Percentiles rank a stretch among this genome's conserved stretches.
These are phyloP conservation scores for Hordeum pubiflorum DNA, from an alignment of 202 grass and related monocot species.

Conservation along the genomic window DNA sequence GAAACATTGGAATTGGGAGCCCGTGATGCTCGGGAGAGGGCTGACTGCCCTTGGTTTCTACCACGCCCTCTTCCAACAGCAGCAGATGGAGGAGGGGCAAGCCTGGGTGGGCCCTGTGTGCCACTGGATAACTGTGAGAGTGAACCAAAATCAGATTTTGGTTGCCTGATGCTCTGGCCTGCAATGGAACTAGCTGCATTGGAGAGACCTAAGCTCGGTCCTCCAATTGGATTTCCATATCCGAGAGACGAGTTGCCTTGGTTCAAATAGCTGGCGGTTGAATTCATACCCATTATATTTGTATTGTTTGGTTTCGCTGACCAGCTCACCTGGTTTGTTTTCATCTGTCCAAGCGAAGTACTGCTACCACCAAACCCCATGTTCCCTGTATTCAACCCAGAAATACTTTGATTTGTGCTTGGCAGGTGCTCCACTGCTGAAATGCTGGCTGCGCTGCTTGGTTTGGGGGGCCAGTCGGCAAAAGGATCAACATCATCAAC, in stretches of 20 bases:
- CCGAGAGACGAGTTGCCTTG: constrained; percentile 37
- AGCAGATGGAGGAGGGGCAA: constrained; percentile 77
- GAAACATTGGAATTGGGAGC: constrained; percentile 41
- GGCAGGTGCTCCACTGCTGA: constrained; percentile 23
- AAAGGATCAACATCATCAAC: constrained; percentile 90
- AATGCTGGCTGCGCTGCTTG: constrained; percentile 31
- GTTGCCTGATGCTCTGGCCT: constrained; percentile 32
- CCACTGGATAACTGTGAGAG: constrained; percentile 29
- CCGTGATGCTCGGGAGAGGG: constrained; percentile 59
- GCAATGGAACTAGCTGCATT: constrained; percentile 36
- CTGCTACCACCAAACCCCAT: constrained; percentile 33
- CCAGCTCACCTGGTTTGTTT: constrained; percentile 45
- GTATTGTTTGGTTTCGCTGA: constrained; percentile 23
- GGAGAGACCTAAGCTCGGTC: constrained; percentile 22
- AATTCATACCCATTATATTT: constrained; percentile 39
- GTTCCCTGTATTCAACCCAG: constrained; percentile 35
- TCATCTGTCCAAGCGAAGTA: constrained; percentile 42
- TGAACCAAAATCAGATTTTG: constrained; percentile 50
- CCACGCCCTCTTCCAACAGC: constrained; percentile 83
- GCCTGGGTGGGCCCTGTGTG: constrained; percentile 47
- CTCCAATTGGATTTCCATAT: constrained; percentile 45
- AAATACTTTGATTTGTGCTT: constrained; percentile 39
- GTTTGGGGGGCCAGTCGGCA: constrained; percentile 88
- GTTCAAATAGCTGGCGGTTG: constrained; percentile 34
- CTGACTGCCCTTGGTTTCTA: constrained; percentile 81